Percentiles rank a stretch among this genome's conserved stretches.
These are phyloP conservation scores for Pichia rugopelliculosa DNA, from an alignment of 805 yeast species.

Conservation along the genomic window DNA sequence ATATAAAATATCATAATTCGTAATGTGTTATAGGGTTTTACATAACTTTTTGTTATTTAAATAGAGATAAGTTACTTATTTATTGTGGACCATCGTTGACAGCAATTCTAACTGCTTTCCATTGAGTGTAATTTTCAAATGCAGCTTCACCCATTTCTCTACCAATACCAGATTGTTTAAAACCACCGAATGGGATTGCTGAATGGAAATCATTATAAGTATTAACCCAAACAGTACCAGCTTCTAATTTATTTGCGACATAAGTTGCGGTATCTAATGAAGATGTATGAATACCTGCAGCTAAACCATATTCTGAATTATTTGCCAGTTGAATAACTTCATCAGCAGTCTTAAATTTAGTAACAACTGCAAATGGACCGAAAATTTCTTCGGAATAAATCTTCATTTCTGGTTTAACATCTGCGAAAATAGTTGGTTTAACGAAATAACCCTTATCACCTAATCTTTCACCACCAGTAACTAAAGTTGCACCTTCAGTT, in stretches of 20 bases:
- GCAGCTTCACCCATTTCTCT: slow-evolving; percentile 69
- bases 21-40: not conserved
- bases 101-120: slow-evolving; percentile 54
- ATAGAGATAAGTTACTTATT: not conserved
- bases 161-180: slow-evolving; percentile 60
- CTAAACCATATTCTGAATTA: slow-evolving; percentile 74
- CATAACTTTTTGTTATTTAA: not conserved
- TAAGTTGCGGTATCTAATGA: slow-evolving; percentile 59
- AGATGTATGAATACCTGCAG: slow-evolving; percentile 79
- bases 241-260: slow-evolving; percentile 58
- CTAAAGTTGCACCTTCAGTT: slow-evolving; percentile 58
- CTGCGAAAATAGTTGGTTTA: slow-evolving; percentile 81
- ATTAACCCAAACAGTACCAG: slow-evolving; percentile 82
- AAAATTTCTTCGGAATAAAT: slow-evolving; percentile 87
- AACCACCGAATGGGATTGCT: slow-evolving; percentile 66
- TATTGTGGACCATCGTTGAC: slow-evolving; percentile 19
- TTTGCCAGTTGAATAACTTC: slow-evolving; percentile 72
- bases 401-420: slow-evolving; percentile 64
- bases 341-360: slow-evolving; percentile 64
- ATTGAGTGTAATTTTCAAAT: slow-evolving; percentile 57
- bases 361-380: slow-evolving; percentile 78
- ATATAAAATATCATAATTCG: not conserved
- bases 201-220: slow-evolving; percentile 63
- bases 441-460: slow-evolving; percentile 67
- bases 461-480: slow-evolving; percentile 75